Evolutionary conservation across 1,139 yeast species (phyloP).

Genomic region (Kazachstania sp.): DNA sequence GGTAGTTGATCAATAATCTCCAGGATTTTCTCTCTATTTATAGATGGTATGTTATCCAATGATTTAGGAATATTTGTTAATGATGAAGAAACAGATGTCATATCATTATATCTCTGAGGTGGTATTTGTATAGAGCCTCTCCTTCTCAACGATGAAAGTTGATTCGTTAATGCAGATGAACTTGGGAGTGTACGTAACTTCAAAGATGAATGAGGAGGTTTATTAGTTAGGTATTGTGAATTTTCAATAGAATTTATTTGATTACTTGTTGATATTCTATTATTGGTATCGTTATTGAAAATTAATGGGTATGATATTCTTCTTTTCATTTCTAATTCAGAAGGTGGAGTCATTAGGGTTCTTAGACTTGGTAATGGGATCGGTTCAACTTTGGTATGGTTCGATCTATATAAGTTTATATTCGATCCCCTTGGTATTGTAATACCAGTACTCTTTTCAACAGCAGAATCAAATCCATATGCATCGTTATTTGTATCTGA

Average conservation of each 20-base stretch:
- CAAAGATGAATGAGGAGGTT: not conserved
- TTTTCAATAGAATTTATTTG: not conserved
- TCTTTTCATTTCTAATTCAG: conserved; percentile 14
- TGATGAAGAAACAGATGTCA: conserved; percentile 16
- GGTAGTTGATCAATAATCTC: conserved; percentile 40
- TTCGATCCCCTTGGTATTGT: conserved; percentile 10
- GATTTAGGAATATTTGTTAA: conserved; percentile 3
- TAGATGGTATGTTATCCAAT: conserved; percentile 8
- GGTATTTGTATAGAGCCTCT: conserved; percentile 3
- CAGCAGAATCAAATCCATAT: not conserved
- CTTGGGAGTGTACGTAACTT: conserved; percentile 2
- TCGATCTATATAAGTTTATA: conserved; percentile 9
- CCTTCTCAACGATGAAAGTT: conserved; percentile 4
- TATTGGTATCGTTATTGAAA: not conserved
- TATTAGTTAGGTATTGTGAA: not conserved
- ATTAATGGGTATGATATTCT: conserved; percentile 7
- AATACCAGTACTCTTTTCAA: not conserved
- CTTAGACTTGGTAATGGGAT: conserved; percentile 27
- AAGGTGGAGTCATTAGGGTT: conserved; percentile 10
- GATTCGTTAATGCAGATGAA: conserved; percentile 1
- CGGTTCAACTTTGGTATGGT: conserved; percentile 29
- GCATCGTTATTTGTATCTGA: conserved; percentile 7
- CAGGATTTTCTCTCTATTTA: conserved; percentile 22
- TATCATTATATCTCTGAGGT: conserved; percentile 11
- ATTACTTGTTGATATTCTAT: not conserved